Conservation (phyloP, 345 rosid genomes). For the Bretschneidera sinensis region DNA sequence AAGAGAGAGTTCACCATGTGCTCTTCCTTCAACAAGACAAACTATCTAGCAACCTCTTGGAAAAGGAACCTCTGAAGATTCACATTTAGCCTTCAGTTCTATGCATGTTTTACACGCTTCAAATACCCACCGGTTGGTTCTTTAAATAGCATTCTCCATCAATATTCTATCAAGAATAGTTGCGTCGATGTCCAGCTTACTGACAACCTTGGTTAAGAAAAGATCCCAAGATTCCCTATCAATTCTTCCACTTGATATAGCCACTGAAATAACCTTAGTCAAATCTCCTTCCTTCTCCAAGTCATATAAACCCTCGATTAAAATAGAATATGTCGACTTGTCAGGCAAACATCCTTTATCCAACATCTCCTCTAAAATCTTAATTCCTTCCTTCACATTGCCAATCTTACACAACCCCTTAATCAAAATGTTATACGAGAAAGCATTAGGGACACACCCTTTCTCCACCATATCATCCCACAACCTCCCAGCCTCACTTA, state of each 20-base stretch:
- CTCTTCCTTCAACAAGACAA: background rate
- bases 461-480: constrained; percentile 95
- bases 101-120: background rate
- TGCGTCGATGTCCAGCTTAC: constrained; percentile 34
- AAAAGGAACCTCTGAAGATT: background rate
- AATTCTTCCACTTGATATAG: constrained; percentile 43
- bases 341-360: constrained; percentile 62
- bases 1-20: background rate
- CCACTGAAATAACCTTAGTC: constrained; percentile 39
- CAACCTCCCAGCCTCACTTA: constrained; percentile 63
- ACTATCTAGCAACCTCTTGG: background rate
- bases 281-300: constrained; percentile 47
- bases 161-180: constrained; percentile 28
- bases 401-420: constrained; percentile 65
- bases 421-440: constrained; percentile 66
- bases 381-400: constrained; percentile 57
- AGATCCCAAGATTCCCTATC: constrained; percentile 57
- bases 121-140: background rate
- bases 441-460: constrained; percentile 64
- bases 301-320: constrained; percentile 47
- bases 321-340: constrained; percentile 39
- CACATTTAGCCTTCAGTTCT: background rate
- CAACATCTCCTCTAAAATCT: constrained; percentile 75
- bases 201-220: constrained; percentile 37
- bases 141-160: constrained; percentile 21